Evolutionary conservation across 805 yeast genomes (phyloP).

Genomic region (Candida glaebosa): DNA sequence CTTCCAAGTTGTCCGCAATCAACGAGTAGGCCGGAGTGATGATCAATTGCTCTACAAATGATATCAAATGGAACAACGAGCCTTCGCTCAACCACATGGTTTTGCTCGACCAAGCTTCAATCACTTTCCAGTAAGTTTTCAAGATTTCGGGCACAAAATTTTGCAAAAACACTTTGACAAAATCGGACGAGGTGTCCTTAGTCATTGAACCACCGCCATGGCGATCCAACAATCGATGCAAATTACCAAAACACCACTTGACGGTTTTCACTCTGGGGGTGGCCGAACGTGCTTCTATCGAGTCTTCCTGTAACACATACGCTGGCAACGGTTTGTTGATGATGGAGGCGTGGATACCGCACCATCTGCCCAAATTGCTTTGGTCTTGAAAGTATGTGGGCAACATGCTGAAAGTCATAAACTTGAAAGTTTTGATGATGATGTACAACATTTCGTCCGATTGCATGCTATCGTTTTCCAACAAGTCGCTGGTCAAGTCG

Average conservation of each 20-base stretch:
- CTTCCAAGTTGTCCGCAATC: constrained; percentile 37
- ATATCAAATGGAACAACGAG: constrained; percentile 39
- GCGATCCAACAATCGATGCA: constrained; percentile 38
- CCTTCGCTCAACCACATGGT: constrained; percentile 39
- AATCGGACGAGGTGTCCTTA: constrained; percentile 24
- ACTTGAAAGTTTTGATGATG: constrained; percentile 40
- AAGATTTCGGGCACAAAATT: constrained; percentile 42
- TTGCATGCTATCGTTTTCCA: constrained; percentile 17
- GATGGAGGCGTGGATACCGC: constrained; percentile 34
- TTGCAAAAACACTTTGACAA: constrained; percentile 29
- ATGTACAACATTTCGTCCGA: constrained; percentile 37
- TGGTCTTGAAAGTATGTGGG: constrained; percentile 36
- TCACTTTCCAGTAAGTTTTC: constrained; percentile 40
- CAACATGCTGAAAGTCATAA: constrained; percentile 33
- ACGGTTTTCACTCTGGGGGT: constrained; percentile 44
- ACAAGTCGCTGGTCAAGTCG: constrained; percentile 23
- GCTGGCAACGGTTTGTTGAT: constrained; percentile 39
- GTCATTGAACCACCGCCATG: constrained; percentile 43
- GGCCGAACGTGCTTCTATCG: constrained; percentile 23
- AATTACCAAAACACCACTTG: constrained; percentile 45
- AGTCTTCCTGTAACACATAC: constrained; percentile 28
- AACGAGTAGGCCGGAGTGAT: constrained; percentile 38
- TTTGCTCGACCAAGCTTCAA: constrained; percentile 38
- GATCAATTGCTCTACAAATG: constrained; percentile 40
- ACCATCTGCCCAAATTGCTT: constrained; percentile 39